Conservation (phyloP, 768 basidiomycete species). For the Infundibulicybe gibba region DNA sequence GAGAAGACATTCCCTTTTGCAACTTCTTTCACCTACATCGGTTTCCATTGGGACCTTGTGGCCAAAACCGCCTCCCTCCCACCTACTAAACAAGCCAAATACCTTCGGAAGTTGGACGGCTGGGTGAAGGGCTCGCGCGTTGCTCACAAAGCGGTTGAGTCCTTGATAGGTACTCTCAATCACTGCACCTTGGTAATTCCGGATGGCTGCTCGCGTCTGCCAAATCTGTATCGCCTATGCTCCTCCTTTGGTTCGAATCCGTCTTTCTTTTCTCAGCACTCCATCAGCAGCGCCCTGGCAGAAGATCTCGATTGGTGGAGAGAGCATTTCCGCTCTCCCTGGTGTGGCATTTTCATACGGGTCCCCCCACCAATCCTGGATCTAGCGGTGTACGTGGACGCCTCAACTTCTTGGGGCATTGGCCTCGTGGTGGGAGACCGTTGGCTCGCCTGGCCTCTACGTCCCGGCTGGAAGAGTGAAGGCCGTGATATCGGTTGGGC, state of each 20-base stretch:
- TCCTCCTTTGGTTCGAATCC: background rate
- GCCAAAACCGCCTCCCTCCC: slow-evolving; percentile 16
- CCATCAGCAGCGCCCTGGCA: background rate
- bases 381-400: background rate
- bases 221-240: background rate
- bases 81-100: slow-evolving; percentile 19
- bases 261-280: background rate
- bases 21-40: no score
- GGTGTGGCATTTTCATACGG: background rate
- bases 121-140: slow-evolving; percentile 9
- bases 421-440: background rate
- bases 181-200: no score
- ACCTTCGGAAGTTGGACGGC: slow-evolving; percentile 14
- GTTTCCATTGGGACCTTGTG: slow-evolving; percentile 25
- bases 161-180: no score
- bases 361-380: background rate
- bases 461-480: background rate
- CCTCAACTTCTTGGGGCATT: no score
- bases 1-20: slow-evolving; percentile 22
- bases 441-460: background rate
- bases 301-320: background rate
- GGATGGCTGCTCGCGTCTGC: background rate
- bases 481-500: background rate
- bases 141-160: slow-evolving; percentile 8
- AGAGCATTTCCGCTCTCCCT: background rate